Percentiles rank a stretch among this genome's conserved stretches.
Evolutionary conservation across 345 rosid species (phyloP).

Genomic region (Euclidium syriacum): DNA sequence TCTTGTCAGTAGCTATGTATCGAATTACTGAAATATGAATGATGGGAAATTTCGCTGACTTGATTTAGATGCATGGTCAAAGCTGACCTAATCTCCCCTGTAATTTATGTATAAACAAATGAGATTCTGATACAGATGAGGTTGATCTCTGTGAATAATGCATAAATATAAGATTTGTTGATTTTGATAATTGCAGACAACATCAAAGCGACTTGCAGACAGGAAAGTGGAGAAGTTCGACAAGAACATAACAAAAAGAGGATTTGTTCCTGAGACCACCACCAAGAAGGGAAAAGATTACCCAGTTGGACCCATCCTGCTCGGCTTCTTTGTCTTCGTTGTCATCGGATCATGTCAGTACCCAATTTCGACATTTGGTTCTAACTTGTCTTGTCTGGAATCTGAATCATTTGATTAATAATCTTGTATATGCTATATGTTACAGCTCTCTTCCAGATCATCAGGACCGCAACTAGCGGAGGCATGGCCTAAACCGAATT

Average conservation of each 20-base stretch:
- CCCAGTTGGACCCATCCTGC: conserved; percentile 70
- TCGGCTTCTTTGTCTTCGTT: conserved; percentile 75
- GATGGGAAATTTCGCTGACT: no score
- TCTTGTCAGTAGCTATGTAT: no score
- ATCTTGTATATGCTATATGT: no score
- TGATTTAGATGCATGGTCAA: no score
- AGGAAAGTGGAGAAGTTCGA: conserved; percentile 65
- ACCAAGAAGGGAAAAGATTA: conserved; percentile 68
- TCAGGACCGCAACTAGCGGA: conserved; percentile 67
- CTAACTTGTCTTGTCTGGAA: no score
- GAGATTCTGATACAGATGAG: no score
- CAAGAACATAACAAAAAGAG: conserved; percentile 69
- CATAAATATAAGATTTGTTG: not conserved
- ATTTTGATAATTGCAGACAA: conserved; percentile 42
- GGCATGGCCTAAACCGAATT: conserved; percentile 55
- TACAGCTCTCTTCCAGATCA: conserved; percentile 84
- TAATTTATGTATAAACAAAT: not conserved
- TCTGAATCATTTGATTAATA: no score
- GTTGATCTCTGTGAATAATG: not conserved
- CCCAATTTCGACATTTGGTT: not conserved
- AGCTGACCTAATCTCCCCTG: no score
- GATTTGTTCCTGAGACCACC: conserved; percentile 58
- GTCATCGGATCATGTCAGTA: conserved; percentile 77
- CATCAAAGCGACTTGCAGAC: conserved; percentile 71
- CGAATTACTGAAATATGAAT: no score